Evolutionary conservation across 2,329 filamentous ascomycete species (phyloP), one percentile per base, ranked within the genome.

Genomic region (Nemania sp.): DNA sequence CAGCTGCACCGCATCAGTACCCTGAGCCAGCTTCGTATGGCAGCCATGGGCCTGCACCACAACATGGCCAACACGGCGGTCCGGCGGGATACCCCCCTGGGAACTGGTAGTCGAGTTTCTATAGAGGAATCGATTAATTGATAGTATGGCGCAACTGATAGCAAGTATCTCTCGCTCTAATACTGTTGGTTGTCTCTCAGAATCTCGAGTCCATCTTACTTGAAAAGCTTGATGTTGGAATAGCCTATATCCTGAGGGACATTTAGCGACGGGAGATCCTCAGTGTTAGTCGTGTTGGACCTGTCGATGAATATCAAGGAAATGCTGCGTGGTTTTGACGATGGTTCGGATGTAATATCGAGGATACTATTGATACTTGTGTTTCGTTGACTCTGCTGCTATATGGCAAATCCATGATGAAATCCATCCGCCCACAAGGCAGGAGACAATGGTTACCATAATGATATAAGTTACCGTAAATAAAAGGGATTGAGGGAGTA

Each of bases 401-500:
- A 74, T 59, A 18, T 59, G 56, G 59, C 69, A 68, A 60, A 79
- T 66, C 69, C 69, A 70, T 13, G 64, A 63, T 34, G 73, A 69
- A 37, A 79, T 69, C 60, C 71, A 71, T 58, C 69, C 72, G 39
- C 80, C 78, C n/a, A 81, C 68, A 55, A 80, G 75, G 74, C 75
- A 81, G 3, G 78, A 78, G 39, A 72, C 65, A 25, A 76, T 63
- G n/a, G 86, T 85, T 55, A 96, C 82, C 2, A 84, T 66, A 3
- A 82, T 69, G 55, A 96, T 81, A 75, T 92, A 96, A 37, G 77
- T 78, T 12, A 85, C 85, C 1, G 90, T 94, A 18, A 90, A 87
- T 20, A 90, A 70, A 15, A 98, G 79, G 3, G 92, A 96, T 53
- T 81, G 81, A 12, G 95, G 95, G 54, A 98, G 81, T 15, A 92